phyloP scores from a whole-genome alignment of 176 grass and related monocot genomes.

The Secale cereale region DNA sequence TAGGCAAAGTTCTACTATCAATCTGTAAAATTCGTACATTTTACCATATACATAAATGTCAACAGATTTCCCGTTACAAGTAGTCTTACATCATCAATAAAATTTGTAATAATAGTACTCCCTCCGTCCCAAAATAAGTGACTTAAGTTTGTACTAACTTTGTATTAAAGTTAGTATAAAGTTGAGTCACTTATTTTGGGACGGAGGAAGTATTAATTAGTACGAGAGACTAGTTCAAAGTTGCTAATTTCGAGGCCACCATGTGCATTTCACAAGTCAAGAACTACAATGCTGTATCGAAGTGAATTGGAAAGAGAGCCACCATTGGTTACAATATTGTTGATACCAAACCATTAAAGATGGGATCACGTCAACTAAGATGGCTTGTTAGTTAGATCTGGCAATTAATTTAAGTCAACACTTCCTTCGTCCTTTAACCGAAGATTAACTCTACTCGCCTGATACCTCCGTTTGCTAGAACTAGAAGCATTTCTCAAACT shows the following conservation, averaged over 20 bases:
- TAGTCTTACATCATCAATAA: not conserved
- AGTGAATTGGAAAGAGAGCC: not conserved
- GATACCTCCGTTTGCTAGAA: not conserved
- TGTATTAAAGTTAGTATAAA: too few relatives aligned
- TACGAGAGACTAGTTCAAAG: not conserved
- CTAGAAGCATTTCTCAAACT: not conserved
- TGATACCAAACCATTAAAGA: not conserved
- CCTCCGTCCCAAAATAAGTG: too few relatives aligned
- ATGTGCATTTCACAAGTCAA: not conserved
- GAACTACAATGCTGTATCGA: not conserved
- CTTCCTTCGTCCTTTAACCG: not conserved
- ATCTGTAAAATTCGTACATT: too few relatives aligned
- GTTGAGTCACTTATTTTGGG: too few relatives aligned
- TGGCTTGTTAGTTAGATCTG: not conserved
- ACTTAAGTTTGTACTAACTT: too few relatives aligned
- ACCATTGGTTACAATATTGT: not conserved
- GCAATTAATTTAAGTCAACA: not conserved
- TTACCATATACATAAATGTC: not conserved
- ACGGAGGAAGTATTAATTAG: too few relatives aligned
- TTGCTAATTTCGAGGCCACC: not conserved
- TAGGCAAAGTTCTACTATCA: too few relatives aligned
- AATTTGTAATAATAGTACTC: not conserved
- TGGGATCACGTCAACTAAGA: not conserved
- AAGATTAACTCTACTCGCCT: not conserved
- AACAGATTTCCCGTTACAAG: not conserved